Evolutionary conservation across 257 asterid species (phyloP), one percentile per base, ranked within the genome.

Genomic region (Primulina tabacum): DNA sequence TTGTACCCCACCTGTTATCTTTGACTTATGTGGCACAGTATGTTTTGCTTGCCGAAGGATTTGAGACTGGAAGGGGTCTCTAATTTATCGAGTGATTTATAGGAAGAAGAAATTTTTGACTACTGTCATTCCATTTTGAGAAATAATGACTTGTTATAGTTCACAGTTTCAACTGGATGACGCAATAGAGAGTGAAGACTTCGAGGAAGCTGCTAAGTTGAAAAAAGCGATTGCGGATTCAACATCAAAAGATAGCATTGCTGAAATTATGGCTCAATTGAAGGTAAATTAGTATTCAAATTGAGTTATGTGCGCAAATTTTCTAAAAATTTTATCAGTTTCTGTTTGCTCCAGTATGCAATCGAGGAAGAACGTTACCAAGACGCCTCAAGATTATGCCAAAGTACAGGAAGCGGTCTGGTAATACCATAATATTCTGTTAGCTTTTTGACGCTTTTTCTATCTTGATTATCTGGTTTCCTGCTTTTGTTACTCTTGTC

Each of bases 161-260:
- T 67, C 78, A 47, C 84, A 93, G 98, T 93, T 93, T 76, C 96
- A 93, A 75, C 82, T 93, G 60, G 98, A 93, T 78, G 98, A 90
- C 57, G 97, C 92, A 32, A 80, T 92, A 71, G 96, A 88, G 83
- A 85, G 82, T 72, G 98, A 92, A 82, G 96, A 92, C 73, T 92
- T 89, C 62, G 76, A 73, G 78, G 98, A 88, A 82, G 98, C 98
- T 71, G 88, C 89, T 74, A 88, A 82, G 75, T 75, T 92, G 76
- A 92, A 89, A 78, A 66, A 60, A 76, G 86, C 90, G 43, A 86
- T 92, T 65, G 77, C 75, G n/a, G 96, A 90, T 78, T 80, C 91
- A 29, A 88, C 95, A 29, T 78, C 85, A 17, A 88, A 89, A 82
- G 97, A 92, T 73, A 85, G 86, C 64, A 78, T 90, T 60, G 85